Base-by-base conservation (phyloP, 2,329 filamentous ascomycete genomes). In the Penicillium olsonii region DNA sequence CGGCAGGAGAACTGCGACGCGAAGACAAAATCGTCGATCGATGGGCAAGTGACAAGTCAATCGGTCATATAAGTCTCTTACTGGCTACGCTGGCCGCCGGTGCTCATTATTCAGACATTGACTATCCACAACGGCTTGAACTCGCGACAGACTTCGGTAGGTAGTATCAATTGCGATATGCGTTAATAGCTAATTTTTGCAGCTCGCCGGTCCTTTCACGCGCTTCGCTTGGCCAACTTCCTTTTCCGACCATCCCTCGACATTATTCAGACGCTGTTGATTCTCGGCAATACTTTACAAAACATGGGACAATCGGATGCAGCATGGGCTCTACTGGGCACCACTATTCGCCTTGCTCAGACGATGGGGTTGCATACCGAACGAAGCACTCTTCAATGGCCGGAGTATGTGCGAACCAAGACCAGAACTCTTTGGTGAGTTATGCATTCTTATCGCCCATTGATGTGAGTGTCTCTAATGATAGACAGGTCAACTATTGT, bases 161-260 rank as follows among this genome's bases (percentile, higher is more conserved):
- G 56, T 10, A 9, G 14, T 34, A n/a, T 12, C 10, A 7, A 17
- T 18, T 7, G 12, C 8, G 4, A 9, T n/a, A 27, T 20, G 17
- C 11, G 22, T 18, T 5, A 14, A 15, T 35, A 29, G 27, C 34
- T 55, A 41, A 52, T 17, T 12, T 12, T 11, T 31, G 2, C 43
- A 67, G 64, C 61, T 12, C 61, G 60, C n/a, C 57, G 60, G 3
- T 66, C 60, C 5, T 66, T 67, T 46, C 79, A 83, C 54, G 81
- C 80, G 52, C 68, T 83, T 2, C 76, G 80, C 2, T 75, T 83
- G 48, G 78, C 78, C 3, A 84, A 83, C 51, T 83, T 83, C 57
- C 66, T 83, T 1, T 82, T 80, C 2, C 75, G 79, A 37, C 77
- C 79, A 6, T 78, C 76, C 2, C 57, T 82, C 29, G 78, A 83